phyloP scores from a whole-genome alignment of 768 basidiomycete genomes.

The Termitomyces eurrhizus region DNA sequence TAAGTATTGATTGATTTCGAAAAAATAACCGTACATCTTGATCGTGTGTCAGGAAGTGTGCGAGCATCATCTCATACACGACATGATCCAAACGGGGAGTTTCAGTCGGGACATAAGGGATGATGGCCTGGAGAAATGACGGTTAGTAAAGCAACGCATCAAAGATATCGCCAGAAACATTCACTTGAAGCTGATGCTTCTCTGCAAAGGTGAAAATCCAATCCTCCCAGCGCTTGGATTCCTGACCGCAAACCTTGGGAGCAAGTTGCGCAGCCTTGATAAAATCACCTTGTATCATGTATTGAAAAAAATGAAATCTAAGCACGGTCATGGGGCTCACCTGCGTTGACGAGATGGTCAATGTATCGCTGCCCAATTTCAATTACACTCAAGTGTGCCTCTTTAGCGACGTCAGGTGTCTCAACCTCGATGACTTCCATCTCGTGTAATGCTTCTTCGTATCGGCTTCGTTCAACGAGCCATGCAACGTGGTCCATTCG shows the following conservation, averaged over 20 bases:
- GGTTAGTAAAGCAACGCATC: constrained; percentile 2
- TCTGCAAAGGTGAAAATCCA: constrained; percentile 93
- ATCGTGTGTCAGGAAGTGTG: constrained; percentile 78
- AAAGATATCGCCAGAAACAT: neutral
- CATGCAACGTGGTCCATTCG: constrained; percentile 86
- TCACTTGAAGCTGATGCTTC: constrained; percentile 71
- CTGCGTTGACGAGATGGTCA: constrained; percentile 77
- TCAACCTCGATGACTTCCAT: constrained; percentile 63
- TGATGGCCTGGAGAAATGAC: constrained; percentile 56
- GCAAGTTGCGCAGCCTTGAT: constrained; percentile 76
- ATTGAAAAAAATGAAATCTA: neutral
- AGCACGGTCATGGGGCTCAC: constrained; percentile 33
- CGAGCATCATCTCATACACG: constrained; percentile 95
- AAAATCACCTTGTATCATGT: constrained; percentile 41
- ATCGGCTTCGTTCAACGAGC: constrained; percentile 82
- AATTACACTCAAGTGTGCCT: constrained; percentile 45
- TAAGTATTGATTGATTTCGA: constrained; percentile 1
- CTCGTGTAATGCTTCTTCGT: constrained; percentile 84
- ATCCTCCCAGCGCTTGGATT: constrained; percentile 87
- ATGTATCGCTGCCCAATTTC: constrained; percentile 87
- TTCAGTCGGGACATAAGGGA: constrained; percentile 84
- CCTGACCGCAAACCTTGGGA: constrained; percentile 80
- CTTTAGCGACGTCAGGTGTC: constrained; percentile 23
- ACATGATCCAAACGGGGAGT: constrained; percentile 75
- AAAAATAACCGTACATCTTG: constrained; percentile 43